Base-by-base conservation (phyloP, 805 yeast genomes). In the Saccharomycopsis microspora region DNA sequence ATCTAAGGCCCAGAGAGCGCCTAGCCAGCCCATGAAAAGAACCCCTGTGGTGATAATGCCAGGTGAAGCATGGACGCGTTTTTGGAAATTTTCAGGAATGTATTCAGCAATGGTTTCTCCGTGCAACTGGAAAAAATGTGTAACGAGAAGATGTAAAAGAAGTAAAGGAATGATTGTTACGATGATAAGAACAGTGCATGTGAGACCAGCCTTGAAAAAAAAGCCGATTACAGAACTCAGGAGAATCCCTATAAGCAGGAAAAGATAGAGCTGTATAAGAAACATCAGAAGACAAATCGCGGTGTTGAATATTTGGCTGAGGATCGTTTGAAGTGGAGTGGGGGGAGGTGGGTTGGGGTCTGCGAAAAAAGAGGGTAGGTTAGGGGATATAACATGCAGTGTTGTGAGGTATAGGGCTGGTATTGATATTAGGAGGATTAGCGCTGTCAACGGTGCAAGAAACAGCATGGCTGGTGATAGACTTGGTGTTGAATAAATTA, bases 241-340 rank as follows among this genome's bases (percentile, higher is more conserved):
- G 4, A 47, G 33, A 28, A 50, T 41, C 5, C 38, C 39, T 7
- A 42, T 38, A 4, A 50, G 5, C 32, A 46, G 51, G 5, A 43
- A 47, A n/a, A 47, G 33, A 30, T 50, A 50, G 10, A 47, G 30
- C 40, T 50, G 44, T 28, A 49, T 44, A 4, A 49, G 37, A 5
- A 39, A 5, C 5, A 43, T 43, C 11, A 47, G 43, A 11, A 28
- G 41, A 3, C 47, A 10, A 9, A 47, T 42, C 10, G 53, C 46
- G 37, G 32, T 28, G 37, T 43, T 46, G 39, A 49, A 46, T 11
- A 43, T 9, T 11, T n/a, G 19, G 19, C 34, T 30, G 11, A 48
- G 19, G 32, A 37, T 11, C 33, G n/a, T 29, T 28, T 48, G 49
- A 8, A 19, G 19, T 19, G 19, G 19, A 19, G 19, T 2, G 19